phyloP scores from a whole-genome alignment of 345 rosid species.

The Pistacia integerrima region DNA sequence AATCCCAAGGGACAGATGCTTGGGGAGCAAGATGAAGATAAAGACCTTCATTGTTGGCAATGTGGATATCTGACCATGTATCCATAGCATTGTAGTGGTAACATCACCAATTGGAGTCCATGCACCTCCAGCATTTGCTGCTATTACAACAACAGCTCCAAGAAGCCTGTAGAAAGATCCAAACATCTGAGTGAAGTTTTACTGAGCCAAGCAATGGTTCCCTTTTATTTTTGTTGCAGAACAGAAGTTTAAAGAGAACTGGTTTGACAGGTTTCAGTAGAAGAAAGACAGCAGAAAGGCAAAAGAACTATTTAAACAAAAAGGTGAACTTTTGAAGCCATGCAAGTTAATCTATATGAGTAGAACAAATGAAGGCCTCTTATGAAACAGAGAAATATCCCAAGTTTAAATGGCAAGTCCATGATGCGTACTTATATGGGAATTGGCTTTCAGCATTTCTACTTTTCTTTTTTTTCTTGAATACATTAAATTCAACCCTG shows the following conservation, averaged over 20 bases:
- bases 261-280: neutral
- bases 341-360: neutral
- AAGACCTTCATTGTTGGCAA: conserved; percentile 84
- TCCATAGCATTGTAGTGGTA: conserved; percentile 98
- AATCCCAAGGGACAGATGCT: neutral
- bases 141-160: conserved; percentile 93
- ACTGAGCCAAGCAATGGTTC: neutral
- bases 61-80: conserved; percentile 92
- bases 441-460: neutral
- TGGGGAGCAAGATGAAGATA: neutral
- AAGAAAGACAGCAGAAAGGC: neutral
- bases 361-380: neutral
- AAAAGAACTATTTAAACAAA: neutral
- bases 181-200: conserved; percentile 1
- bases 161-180: conserved; percentile 60
- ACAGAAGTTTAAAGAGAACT: neutral
- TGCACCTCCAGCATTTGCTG: conserved; percentile 98
- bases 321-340: neutral
- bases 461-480: neutral
- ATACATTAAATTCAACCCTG: neutral
- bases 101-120: conserved; percentile 99
- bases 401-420: neutral
- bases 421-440: neutral
- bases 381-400: neutral
- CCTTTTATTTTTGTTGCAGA: neutral